phyloP scores from a whole-genome alignment of 2,329 filamentous ascomycete genomes.

The Phyllosticta capitalensis region DNA sequence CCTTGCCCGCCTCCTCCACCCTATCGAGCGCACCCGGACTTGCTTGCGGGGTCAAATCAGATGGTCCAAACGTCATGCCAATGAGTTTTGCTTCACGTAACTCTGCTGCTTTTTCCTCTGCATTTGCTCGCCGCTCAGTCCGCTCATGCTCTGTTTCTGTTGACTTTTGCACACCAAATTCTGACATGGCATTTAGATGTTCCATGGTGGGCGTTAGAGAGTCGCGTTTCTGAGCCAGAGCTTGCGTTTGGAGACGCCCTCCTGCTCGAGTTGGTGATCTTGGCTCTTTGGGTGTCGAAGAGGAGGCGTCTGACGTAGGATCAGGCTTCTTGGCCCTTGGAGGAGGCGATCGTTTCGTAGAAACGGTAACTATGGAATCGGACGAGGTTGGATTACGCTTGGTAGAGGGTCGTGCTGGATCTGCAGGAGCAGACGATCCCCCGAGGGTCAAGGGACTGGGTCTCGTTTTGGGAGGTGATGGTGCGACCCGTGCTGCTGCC shows the following conservation, averaged over 20 bases:
- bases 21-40: conserved; percentile 27
- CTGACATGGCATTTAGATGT: conserved; percentile 26
- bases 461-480: neutral
- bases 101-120: conserved; percentile 46
- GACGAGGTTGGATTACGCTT: neutral
- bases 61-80: too few relatives aligned
- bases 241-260: neutral
- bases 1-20: conserved; percentile 29
- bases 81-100: conserved; percentile 45
- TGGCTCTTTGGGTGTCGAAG: neutral
- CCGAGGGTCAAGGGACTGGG: neutral
- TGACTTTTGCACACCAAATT: conserved; percentile 30
- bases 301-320: conserved; percentile 19
- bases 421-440: neutral
- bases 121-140: conserved; percentile 36
- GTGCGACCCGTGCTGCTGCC: neutral
- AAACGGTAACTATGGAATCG: neutral
- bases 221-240: neutral
- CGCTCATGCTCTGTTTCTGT: conserved; percentile 37
- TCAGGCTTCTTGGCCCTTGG: conserved; percentile 20
- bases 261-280: neutral
- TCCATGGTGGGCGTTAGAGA: conserved; percentile 18
- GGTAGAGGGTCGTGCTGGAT: neutral
- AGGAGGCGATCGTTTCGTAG: conserved; percentile 10
- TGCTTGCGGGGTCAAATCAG: neutral